Evolutionary conservation across 768 basidiomycete genomes (phyloP), one percentile per base, ranked within the genome.

Genomic region (Gloeophyllum trabeum): DNA sequence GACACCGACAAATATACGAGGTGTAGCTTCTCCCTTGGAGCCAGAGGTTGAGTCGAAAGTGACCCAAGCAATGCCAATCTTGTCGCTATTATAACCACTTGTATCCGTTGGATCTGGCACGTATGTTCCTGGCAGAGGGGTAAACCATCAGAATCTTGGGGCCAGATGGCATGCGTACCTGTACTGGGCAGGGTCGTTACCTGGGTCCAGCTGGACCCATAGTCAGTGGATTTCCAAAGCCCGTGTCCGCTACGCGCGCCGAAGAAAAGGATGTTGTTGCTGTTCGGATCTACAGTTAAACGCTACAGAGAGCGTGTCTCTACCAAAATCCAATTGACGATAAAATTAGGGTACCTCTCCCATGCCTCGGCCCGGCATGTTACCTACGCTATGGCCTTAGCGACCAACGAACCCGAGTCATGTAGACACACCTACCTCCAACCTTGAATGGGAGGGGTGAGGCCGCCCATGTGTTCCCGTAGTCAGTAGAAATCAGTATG

Each of bases 351-450:
- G 23, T 52, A 71, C 73, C 61, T 75, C 73, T 53, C 74, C 70
- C 69, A 78, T 70, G 51, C 76, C 79, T 53, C 78, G 74, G 39
- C 77, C 78, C 24, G 77, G 78, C 77, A 77, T 78, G 53, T 79
- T 79, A 5, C 77, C 77, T 24, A 7, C 12, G 10, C 10, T 10
- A 10, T 10, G 16, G 10, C 28, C 28, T 10, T 32, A 10, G 16
- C 10, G 10, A 32, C 10, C 16, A 10, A 16, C 10, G 16, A 32
- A 32, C 28, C 16, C 10, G 16, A 10, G 10, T 10, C 10, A 10
- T 32, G 10, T 32, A 10, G 16, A 32, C 10, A 16, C 16, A 10
- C 28, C 16, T 32, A 32, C 28, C 28, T 32, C 79, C 77, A 24
- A 79, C 70, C 48, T 81, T 81, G 67, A 81, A 80, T 1, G 78